These are phyloP conservation scores for Penicillium turbatum DNA, from an alignment of 495 filamentous ascomycete genomes.

Conservation along the genomic window DNA sequence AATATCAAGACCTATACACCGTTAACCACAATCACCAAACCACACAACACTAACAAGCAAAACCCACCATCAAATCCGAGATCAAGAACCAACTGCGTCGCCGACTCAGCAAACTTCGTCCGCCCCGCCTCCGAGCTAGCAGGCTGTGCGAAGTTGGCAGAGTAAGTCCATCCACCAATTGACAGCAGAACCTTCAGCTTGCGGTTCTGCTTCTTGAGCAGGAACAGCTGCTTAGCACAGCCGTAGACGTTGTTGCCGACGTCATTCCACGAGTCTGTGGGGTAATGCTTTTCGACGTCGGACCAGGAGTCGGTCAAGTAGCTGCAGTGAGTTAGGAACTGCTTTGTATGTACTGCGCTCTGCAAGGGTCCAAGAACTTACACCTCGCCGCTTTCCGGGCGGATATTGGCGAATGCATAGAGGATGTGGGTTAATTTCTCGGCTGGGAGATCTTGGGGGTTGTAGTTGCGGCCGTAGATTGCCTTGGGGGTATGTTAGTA, in stretches of 20 bases:
- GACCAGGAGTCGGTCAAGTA: slow-evolving; percentile 81
- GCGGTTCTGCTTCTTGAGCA: slow-evolving; percentile 83
- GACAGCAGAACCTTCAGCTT: slow-evolving; percentile 88
- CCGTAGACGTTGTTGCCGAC: slow-evolving; percentile 44
- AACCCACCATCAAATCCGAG: slow-evolving; percentile 55
- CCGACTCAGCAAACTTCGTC: slow-evolving; percentile 64
- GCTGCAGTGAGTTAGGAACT: slow-evolving; percentile 25
- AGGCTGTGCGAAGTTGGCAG: slow-evolving; percentile 74
- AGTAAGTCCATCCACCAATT: slow-evolving; percentile 97
- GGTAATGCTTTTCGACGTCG: slow-evolving; percentile 82
- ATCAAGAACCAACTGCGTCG: slow-evolving; percentile 65
- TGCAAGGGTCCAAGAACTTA: slow-evolving; percentile 33
- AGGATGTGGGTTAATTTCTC: slow-evolving; percentile 88
- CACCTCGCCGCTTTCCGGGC: slow-evolving; percentile 71
- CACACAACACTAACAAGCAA: not conserved
- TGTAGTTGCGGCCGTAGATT: slow-evolving; percentile 80
- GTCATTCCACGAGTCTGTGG: slow-evolving; percentile 44
- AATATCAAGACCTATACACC: slow-evolving; percentile 50
- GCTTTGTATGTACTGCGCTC: not conserved
- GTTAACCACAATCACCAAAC: no score
- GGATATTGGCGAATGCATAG: slow-evolving; percentile 85
- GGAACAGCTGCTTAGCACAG: slow-evolving; percentile 88
- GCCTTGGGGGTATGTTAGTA: slow-evolving; percentile 49
- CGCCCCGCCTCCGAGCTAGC: slow-evolving; percentile 59
- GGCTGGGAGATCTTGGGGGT: slow-evolving; percentile 81